Conservation (phyloP, 2,329 filamentous ascomycete genomes). For the Neopestalotiopsis sp. region DNA sequence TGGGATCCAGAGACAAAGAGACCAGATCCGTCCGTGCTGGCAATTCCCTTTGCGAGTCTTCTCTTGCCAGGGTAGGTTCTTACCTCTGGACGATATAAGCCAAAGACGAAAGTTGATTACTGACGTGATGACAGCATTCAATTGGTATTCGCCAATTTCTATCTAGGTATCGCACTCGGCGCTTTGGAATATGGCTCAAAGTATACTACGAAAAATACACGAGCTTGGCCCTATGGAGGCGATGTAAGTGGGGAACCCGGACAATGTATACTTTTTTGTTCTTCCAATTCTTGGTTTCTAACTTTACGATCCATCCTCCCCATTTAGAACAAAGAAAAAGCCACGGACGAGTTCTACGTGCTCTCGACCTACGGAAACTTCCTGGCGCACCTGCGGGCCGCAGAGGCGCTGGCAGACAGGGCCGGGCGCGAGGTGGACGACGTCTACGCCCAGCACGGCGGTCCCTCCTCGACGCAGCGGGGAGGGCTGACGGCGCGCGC, state of each 20-base stretch:
- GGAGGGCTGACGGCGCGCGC: constrained; percentile 51
- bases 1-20: constrained; percentile 58
- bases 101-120: not conserved
- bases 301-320: not conserved
- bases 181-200: constrained; percentile 58
- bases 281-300: not conserved
- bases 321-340: constrained; percentile 54
- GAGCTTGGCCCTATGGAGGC: constrained; percentile 68
- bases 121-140: constrained; percentile 53
- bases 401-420: constrained; percentile 61
- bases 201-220: constrained; percentile 62
- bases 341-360: constrained; percentile 69
- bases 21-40: constrained; percentile 54
- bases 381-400: constrained; percentile 64
- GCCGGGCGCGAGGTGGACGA: constrained; percentile 54
- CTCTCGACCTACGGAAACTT: constrained; percentile 69
- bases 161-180: constrained; percentile 53
- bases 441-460: constrained; percentile 48
- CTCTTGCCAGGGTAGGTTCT: constrained; percentile 58
- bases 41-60: constrained; percentile 60
- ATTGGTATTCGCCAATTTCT: constrained; percentile 68
- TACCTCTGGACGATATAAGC: not conserved
- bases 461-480: constrained; percentile 35
- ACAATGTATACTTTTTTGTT: not conserved
- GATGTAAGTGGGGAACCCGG: constrained; percentile 46